phyloP scores from a whole-genome alignment of 208 protist genomes.

The Crithidia expoeki region DNA sequence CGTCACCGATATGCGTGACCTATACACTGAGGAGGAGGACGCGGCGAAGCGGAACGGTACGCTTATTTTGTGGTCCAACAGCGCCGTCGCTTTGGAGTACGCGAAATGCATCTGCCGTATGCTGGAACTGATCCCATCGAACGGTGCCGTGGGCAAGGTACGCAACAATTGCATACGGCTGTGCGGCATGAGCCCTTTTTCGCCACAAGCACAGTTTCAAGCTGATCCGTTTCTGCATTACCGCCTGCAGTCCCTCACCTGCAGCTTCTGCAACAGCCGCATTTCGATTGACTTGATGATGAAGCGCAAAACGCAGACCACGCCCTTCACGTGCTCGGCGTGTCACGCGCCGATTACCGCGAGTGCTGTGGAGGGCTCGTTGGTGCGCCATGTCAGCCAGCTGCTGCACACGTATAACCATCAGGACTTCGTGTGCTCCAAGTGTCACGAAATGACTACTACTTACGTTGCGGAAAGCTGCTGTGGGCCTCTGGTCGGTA shows the following conservation, averaged over 20 bases:
- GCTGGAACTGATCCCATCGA: constrained; percentile 74
- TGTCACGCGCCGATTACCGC: constrained; percentile 73
- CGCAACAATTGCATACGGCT: constrained; percentile 90
- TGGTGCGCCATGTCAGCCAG: constrained; percentile 79
- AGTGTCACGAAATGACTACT: constrained; percentile 77
- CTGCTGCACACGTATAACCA: constrained; percentile 59
- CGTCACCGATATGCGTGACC: constrained; percentile 57
- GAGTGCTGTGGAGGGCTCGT: constrained; percentile 64
- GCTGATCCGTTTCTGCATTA: constrained; percentile 42
- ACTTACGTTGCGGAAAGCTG: constrained; percentile 75
- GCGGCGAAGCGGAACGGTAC: constrained; percentile 23
- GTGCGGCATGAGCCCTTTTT: constrained; percentile 88
- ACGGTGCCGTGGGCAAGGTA: constrained; percentile 66
- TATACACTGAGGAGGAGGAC: constrained; percentile 62
- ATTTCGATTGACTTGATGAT: constrained; percentile 63
- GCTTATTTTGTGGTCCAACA: constrained; percentile 39
- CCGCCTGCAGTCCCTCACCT: constrained; percentile 53
- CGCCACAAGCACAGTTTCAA: constrained; percentile 56
- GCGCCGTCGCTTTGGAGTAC: constrained; percentile 75
- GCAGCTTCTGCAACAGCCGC: constrained; percentile 80
- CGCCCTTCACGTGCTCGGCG: constrained; percentile 60
- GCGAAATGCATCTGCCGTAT: constrained; percentile 75
- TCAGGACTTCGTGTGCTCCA: constrained; percentile 88
- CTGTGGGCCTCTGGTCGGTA: constrained; percentile 78
- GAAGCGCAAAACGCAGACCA: constrained; percentile 29